Evolutionary conservation across 2,329 filamentous ascomycete species (phyloP), one percentile per base, ranked within the genome.

Genomic region (Alternaria novae-zelandiae): DNA sequence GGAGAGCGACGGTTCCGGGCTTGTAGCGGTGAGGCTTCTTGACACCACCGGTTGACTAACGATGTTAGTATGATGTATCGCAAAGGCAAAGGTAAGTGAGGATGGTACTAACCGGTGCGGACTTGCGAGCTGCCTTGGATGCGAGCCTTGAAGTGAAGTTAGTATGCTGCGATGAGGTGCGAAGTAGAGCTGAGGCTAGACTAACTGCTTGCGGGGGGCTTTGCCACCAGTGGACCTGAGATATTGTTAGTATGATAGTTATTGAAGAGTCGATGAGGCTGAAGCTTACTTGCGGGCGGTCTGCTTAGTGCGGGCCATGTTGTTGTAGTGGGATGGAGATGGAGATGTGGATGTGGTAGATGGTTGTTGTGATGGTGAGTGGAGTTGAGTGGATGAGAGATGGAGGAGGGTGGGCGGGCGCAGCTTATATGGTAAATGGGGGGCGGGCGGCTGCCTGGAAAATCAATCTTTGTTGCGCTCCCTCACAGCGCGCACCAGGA

Each of bases 71-170:
- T 2, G 12, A 20, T 26, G 44, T 4, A 15, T 12, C 12, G 15
- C 8, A n/a, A n/a, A n/a, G n/a, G n/a, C n/a, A n/a, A n/a, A n/a
- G n/a, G n/a, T n/a, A 26, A 1, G 6, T 13, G 23, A 36, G 1
- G 15, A 3, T 5, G 13, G 5, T 20, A 49, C 57, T 30, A 4
- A 55, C 50, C 8, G 96, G 96, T 67, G 96, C 95, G 78, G 91
- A 94, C 91, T 99, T 99, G 87, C 96, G 94, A 80, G 96, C 95
- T 74, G 95, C 96, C 92, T 97, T 97, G 88, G 94, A 97, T 78
- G 95, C 95, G 81, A 98, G 94, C 90, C 53, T 55, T 17, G 23
- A 44, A 30, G 41, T 6, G 3, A 15, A 30, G 25, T 55, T 45
- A 55, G 53, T 51, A 51, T 21, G 47, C 15, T 26, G 43, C 12